Base-by-base conservation (phyloP, 2,329 filamentous ascomycete species). In the Fusarium annulatum region DNA sequence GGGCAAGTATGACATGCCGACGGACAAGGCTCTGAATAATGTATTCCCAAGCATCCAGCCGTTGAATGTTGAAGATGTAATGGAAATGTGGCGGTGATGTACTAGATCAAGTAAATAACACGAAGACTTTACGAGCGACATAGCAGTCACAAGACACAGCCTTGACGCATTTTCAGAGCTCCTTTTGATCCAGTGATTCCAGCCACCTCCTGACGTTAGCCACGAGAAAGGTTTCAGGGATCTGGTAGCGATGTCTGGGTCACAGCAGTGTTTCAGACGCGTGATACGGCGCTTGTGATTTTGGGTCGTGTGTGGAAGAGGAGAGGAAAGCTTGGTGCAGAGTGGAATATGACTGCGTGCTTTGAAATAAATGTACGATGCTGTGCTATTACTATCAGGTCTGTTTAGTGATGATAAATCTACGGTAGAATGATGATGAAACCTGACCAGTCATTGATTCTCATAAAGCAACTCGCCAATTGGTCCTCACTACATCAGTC, bases 381-480 rank as follows among this genome's bases (percentile, higher is more conserved):
- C 30, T 30, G 30, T 10, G 30, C 1, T 30, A 10, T 10, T 30
- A 30, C 30, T 11, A 11, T 30, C 8, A 30, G 9, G 30, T 30
- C 8, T 14, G 4, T 2, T 26, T 14, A 8, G 9, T 11, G 6
- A 30, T 7, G 0, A 8, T 30, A 2, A 5, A 30, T 16, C 2
- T 14, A 4, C 28, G 9, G 6, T 10, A 9, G 23, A 46, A 45
- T 45, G 2, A 43, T 26, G 6, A 26, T 5, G 0, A 45, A 4
- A 2, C 9, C 3, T 2, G 8, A 8, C 19, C n/a, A 21, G 21
- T 1, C 10, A 7, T 7, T 5, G 2, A 9, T 38, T 18, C 36
- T 1, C 16, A 16, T 38, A 18, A 18, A 9, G 1, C 2, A 2
- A 38, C 18, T 18, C 15, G 15, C 8, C 16, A 38, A 18, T 38